phyloP scores from a whole-genome alignment of 768 basidiomycete species.

The Obba rivulosa region DNA sequence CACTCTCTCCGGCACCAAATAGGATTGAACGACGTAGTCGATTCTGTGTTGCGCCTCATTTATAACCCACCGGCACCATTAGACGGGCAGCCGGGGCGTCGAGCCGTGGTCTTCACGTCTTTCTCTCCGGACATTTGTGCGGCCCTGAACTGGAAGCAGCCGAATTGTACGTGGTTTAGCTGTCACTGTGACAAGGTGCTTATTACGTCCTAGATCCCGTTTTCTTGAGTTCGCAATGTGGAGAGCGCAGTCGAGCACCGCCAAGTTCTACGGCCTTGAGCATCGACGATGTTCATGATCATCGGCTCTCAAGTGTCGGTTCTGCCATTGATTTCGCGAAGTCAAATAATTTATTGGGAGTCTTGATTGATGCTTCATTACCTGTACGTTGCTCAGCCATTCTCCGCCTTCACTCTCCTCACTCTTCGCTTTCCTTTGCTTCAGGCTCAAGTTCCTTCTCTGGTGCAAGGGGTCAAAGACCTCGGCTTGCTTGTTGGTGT shows the following conservation, averaged over 20 bases:
- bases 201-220: constrained; percentile 70
- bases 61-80: constrained; percentile 57
- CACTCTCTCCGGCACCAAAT: constrained; percentile 45
- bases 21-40: constrained; percentile 78
- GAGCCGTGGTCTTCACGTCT: constrained; percentile 88
- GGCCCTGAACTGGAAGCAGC: constrained; percentile 97
- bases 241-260: constrained; percentile 41
- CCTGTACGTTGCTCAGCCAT: constrained; percentile 50
- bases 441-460: constrained; percentile 82
- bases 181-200: constrained; percentile 1
- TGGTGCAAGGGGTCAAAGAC: constrained; percentile 85
- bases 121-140: constrained; percentile 89
- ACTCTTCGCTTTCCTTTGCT: not conserved
- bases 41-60: constrained; percentile 79
- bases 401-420: not conserved
- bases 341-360: constrained; percentile 86
- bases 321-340: constrained; percentile 93
- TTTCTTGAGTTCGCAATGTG: constrained; percentile 89
- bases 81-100: constrained; percentile 48
- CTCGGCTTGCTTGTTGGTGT: constrained; percentile 84
- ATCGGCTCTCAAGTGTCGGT: constrained; percentile 64
- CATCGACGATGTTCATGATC: constrained; percentile 39
- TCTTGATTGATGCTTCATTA: constrained; percentile 83
- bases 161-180: constrained; percentile 71
- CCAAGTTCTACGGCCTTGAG: constrained; percentile 34